Evolutionary conservation across 768 basidiomycete genomes (phyloP), one percentile per base, ranked within the genome.

Genomic region (Cyclocybe cylindracea): DNA sequence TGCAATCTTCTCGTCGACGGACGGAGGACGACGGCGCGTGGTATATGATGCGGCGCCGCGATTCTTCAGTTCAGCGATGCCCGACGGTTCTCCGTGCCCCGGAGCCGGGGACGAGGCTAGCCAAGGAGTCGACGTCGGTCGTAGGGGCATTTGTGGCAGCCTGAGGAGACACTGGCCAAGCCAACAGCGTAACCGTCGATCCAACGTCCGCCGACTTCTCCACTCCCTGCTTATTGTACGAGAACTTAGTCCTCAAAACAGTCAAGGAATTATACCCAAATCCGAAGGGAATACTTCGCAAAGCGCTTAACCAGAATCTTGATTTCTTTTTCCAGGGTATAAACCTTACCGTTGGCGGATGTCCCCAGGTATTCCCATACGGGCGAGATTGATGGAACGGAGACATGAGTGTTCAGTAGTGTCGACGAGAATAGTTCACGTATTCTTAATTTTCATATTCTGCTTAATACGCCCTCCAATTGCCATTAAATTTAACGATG

Each of bases 1-100:
- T 53, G n/a, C 50, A 37, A 43, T n/a, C 60, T 64, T 43, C 62
- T 64, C 41, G 54, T 64, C 31, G 62, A 64, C n/a, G 61, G 62
- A 33, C 58, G 62, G 10, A 47, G 50, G 34, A 37, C 10, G 52
- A 56, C n/a, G 59, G 58, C 11, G 54, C 58, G 33, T 47, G 49
- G 54, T 38, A 14, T 60, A 46, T 14, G 52, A 32, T 36, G 62
- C 62, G 8, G n/a, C n/a, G n/a, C n/a, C 60, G 60, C 33, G 50
- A 9, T 60, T 63, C 51, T 61, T 59, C 58, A 59, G 41, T 37
- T 57, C 19, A 61, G 55, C 46, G 46, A 48, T 63, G 38, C 61
- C 61, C 2, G 18, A 34, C 13, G 52, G 48, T 7, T 63, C 53
- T 41, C 52, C 54, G 61, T 35, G 33, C 49, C 6, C 50, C 54